These are phyloP conservation scores for Coemansia sp. DNA, from an alignment of 192 early-diverging fungal genomes.

Conservation along the genomic window DNA sequence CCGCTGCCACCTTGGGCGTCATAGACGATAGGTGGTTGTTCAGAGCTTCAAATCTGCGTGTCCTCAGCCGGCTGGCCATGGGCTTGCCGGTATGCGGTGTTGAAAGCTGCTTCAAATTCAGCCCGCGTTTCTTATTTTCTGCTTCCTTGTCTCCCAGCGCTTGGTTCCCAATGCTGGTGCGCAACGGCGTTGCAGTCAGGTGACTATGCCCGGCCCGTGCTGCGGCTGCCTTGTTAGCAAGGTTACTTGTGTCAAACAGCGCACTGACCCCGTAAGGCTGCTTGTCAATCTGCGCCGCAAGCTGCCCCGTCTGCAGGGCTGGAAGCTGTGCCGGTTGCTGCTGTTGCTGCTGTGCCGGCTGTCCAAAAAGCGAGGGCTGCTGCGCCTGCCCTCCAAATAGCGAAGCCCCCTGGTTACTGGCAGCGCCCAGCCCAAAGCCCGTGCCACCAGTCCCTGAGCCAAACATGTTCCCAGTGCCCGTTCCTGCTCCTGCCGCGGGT, in stretches of 20 bases:
- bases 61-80: conserved; percentile 60
- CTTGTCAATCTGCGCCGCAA: conserved; percentile 76
- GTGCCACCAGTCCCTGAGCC: conserved; percentile 12
- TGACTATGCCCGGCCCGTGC: conserved; percentile 31
- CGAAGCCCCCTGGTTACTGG: not conserved
- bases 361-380: conserved; percentile 28
- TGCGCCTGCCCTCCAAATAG: conserved; percentile 8
- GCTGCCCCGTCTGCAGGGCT: conserved; percentile 10
- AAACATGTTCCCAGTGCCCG: conserved; percentile 8
- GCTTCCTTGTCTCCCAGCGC: conserved; percentile 39
- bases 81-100: conserved; percentile 68
- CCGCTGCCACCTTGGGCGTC: conserved; percentile 29
- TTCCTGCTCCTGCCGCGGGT: conserved; percentile 7
- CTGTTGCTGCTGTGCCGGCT: conserved; percentile 8
- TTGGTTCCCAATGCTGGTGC: conserved; percentile 21
- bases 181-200: conserved; percentile 41
- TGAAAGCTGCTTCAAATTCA: conserved; percentile 70
- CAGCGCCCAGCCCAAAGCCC: conserved; percentile 3
- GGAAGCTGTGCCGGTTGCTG: conserved; percentile 42
- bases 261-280: conserved; percentile 87
- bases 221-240: conserved; percentile 18
- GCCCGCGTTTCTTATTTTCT: conserved; percentile 64
- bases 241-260: conserved; percentile 62
- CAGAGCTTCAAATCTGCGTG: conserved; percentile 68
- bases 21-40: conserved; percentile 12